Evolutionary conservation across 441 rosid genomes (phyloP), one percentile per base, ranked within the genome.

Genomic region (Pelargonium australe): DNA sequence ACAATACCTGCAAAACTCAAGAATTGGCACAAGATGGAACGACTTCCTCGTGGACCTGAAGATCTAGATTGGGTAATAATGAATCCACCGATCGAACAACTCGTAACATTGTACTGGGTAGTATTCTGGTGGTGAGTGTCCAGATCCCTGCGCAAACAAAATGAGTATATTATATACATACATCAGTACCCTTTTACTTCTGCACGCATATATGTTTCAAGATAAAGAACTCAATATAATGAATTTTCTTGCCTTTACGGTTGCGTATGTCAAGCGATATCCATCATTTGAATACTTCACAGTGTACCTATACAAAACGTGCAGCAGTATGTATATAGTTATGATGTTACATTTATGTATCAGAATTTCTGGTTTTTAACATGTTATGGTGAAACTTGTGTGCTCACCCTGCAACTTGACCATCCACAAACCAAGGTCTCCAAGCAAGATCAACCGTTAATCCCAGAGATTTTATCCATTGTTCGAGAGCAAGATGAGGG

Each of bases 401-500:
- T 2, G 51, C 77, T 45, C 53, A 81, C 85, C 81, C 82, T 17
- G 79, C 79, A 66, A 79, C 74, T 77, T 81, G 85, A 44, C 86
- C 84, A 0, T 77, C 51, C 14, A 83, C 80, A 20, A 67, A 71
- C 86, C 80, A 80, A 10, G 78, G 77, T 55, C 76, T 70, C 84
- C 86, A 83, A 10, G 58, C 77, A 40, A 41, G 23, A 8, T 71
- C 72, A 2, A 73, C 41, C 0, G 81, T 72, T 1, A 76, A 0
- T 61, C 69, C 47, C 7, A 80, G 63, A 14, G 66, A 10, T 10
- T 17, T 51, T 0, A 80, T 69, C 86, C 86, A 80, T 2, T 9
- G 37, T 28, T 72, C 51, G 0, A 78, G 77, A 34, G 76, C 72
- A 6, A 73, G 58, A 34, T 69, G 64, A 5, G 82, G 69, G 70